These are phyloP conservation scores for Pseudocercospora fuligena DNA, from an alignment of 2,329 filamentous ascomycete species.

Conservation along the genomic window DNA sequence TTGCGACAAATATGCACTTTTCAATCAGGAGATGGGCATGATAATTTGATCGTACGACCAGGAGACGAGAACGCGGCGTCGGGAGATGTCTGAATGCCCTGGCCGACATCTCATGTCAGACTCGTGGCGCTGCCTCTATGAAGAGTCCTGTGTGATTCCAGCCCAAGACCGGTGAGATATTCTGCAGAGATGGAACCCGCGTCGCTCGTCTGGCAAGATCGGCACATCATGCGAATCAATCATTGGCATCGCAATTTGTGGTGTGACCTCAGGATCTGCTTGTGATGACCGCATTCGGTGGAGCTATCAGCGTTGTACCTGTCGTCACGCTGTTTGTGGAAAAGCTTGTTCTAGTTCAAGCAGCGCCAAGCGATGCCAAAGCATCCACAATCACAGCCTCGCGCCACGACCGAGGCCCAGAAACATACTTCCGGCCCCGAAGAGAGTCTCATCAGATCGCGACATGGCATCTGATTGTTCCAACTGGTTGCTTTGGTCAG, in stretches of 20 bases:
- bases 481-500: too few species aligned
- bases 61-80: not conserved
- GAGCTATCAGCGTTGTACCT: not conserved
- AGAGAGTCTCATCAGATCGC: too few species aligned
- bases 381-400: too few species aligned
- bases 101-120: not conserved
- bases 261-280: not conserved
- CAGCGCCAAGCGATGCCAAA: not conserved
- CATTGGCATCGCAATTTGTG: not conserved
- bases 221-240: not conserved
- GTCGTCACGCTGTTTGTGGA: not conserved
- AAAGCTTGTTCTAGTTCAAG: not conserved
- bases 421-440: too few species aligned
- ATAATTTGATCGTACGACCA: not conserved
- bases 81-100: not conserved
- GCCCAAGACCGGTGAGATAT: not conserved
- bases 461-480: too few species aligned
- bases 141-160: not conserved
- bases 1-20: too few species aligned
- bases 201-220: not conserved
- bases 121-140: too few species aligned
- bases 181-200: not conserved
- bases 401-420: too few species aligned
- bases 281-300: not conserved
- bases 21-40: too few species aligned